Evolutionary conservation across 257 asterid genomes (phyloP).

Genomic region (Handroanthus guayacan): DNA sequence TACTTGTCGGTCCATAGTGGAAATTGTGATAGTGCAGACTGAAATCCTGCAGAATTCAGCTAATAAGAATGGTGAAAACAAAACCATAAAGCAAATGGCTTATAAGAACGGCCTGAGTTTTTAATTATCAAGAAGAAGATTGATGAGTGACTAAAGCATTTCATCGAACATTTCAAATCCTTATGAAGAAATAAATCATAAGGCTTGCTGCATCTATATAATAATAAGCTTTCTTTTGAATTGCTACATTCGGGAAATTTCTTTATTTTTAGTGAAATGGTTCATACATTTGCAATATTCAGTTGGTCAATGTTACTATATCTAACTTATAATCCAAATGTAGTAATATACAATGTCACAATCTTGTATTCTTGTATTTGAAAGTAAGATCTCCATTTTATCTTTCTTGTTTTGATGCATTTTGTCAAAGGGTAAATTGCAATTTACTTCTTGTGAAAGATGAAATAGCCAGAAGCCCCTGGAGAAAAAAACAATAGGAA

Average conservation of each 20-base stretch:
- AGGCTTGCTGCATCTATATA: background rate
- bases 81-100: background rate
- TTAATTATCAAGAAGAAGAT: background rate
- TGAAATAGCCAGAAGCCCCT: no score
- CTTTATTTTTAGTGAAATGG: background rate
- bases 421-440: no score
- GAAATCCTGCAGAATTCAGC: slow-evolving; percentile 22
- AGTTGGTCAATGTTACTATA: no score
- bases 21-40: slow-evolving; percentile 37
- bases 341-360: background rate
- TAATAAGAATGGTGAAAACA: background rate
- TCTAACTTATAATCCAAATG: no score
- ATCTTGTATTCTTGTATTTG: background rate
- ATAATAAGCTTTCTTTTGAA: background rate
- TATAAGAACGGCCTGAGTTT: background rate
- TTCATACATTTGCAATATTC: background rate
- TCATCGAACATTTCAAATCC: background rate
- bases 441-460: no score
- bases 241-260: background rate
- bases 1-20: slow-evolving; percentile 45
- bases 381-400: background rate
- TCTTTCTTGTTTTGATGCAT: background rate
- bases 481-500: no score
- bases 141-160: background rate
- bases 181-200: background rate